phyloP scores from a whole-genome alignment of 176 grass and related monocot genomes.

The Eleusine indica region DNA sequence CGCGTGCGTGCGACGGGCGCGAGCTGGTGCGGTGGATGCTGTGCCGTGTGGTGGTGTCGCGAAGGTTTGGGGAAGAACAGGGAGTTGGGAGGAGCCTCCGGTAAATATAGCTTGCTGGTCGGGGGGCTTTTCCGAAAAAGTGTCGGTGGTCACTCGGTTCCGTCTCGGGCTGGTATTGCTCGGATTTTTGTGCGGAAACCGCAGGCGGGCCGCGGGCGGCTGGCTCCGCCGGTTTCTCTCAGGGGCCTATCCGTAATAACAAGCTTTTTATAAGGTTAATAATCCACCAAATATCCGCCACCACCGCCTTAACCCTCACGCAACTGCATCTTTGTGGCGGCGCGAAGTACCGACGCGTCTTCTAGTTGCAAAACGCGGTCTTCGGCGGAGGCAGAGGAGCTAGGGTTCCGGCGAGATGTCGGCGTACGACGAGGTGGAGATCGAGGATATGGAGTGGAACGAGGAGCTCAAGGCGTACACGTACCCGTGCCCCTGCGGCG shows the following conservation, averaged over 20 bases:
- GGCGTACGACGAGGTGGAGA: slow-evolving; percentile 99
- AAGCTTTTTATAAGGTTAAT: not conserved
- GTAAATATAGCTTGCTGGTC: slow-evolving; percentile 23
- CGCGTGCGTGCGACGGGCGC: slow-evolving; percentile 17
- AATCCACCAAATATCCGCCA: not conserved
- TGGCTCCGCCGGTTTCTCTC: slow-evolving; percentile 8
- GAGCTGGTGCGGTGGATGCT: not conserved
- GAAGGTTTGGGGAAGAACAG: slow-evolving; percentile 11
- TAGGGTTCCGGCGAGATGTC: slow-evolving; percentile 61
- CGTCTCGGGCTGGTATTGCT: not conserved
- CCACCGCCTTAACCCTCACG: not conserved
- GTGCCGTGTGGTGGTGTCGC: slow-evolving; percentile 33
- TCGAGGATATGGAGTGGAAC: slow-evolving; percentile 99
- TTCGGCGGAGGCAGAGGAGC: not conserved
- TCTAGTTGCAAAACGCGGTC: not conserved
- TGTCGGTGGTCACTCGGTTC: not conserved
- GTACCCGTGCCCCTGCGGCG: slow-evolving; percentile 97
- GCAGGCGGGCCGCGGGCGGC: slow-evolving; percentile 30
- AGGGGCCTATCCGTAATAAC: not conserved
- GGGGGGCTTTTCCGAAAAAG: slow-evolving; percentile 21
- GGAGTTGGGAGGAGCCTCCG: not conserved
- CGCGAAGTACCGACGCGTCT: slow-evolving; percentile 20
- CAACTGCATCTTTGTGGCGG: slow-evolving; percentile 10
- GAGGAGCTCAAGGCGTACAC: slow-evolving; percentile 78
- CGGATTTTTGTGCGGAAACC: slow-evolving; percentile 27